Evolutionary conservation across 495 filamentous ascomycete species (phyloP).

Genomic region (Aspergillus sclerotioniger): DNA sequence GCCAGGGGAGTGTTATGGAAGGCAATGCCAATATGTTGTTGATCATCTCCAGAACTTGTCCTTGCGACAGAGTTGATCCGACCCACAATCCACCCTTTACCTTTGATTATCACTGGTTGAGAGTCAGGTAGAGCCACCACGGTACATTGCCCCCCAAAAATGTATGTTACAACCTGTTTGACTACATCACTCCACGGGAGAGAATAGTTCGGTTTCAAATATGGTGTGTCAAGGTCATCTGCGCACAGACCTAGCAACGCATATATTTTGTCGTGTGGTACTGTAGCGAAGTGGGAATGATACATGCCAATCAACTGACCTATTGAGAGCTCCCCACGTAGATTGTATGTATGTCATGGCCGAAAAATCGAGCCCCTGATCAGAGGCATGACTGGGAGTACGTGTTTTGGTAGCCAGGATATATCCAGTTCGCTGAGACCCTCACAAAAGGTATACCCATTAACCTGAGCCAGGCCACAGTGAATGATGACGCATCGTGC

Average conservation of each 20-base stretch:
- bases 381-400: slow-evolving; percentile 26
- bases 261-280: slow-evolving; percentile 34
- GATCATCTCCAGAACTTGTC: background rate
- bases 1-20: background rate
- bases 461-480: slow-evolving; percentile 26
- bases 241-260: slow-evolving; percentile 34
- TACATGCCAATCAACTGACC: slow-evolving; percentile 35
- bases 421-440: slow-evolving; percentile 6
- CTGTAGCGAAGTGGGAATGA: slow-evolving; percentile 28
- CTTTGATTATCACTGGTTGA: slow-evolving; percentile 21
- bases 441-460: slow-evolving; percentile 21
- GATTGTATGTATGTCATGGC: slow-evolving; percentile 15
- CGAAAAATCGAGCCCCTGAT: slow-evolving; percentile 26
- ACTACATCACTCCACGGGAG: slow-evolving; percentile 22
- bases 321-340: slow-evolving; percentile 20
- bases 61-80: background rate
- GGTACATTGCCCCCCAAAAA: slow-evolving; percentile 17
- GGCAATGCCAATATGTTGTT: background rate
- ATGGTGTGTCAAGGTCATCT: slow-evolving; percentile 15
- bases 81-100: slow-evolving; percentile 11
- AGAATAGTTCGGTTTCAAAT: slow-evolving; percentile 21
- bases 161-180: slow-evolving; percentile 15
- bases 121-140: slow-evolving; percentile 18
- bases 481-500: slow-evolving; percentile 25
- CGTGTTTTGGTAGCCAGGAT: background rate